Percentiles rank a stretch among this genome's conserved stretches.
Conservation (phyloP, 768 basidiomycete species). For the Suillus cothurnatus region DNA sequence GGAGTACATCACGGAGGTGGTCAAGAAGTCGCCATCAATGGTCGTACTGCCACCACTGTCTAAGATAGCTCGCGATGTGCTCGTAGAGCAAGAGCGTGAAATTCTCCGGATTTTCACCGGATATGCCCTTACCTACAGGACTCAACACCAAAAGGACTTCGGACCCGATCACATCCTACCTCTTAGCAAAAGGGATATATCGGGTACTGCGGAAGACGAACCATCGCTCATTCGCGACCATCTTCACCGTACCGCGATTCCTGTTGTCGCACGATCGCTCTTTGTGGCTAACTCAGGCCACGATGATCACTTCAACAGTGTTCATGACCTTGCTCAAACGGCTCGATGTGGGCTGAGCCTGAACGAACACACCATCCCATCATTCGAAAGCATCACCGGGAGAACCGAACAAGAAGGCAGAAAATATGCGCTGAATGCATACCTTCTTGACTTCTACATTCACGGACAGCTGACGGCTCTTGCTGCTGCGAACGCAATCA, state of each 20-base stretch:
- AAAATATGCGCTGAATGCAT: slow-evolving; percentile 54
- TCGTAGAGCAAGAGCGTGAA: slow-evolving; percentile 49
- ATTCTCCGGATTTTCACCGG: slow-evolving; percentile 55
- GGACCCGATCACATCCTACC: slow-evolving; percentile 51
- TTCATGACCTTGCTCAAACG: slow-evolving; percentile 55
- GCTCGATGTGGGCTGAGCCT: slow-evolving; percentile 55
- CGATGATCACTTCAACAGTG: slow-evolving; percentile 51
- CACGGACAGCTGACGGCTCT: slow-evolving; percentile 61
- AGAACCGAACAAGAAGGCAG: slow-evolving; percentile 21
- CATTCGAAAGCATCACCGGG: slow-evolving; percentile 41
- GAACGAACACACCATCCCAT: slow-evolving; percentile 63
- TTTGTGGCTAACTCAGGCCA: slow-evolving; percentile 75
- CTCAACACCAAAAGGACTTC: slow-evolving; percentile 38
- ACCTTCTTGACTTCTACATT: slow-evolving; percentile 66
- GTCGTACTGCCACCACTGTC: slow-evolving; percentile 57
- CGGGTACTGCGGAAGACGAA: slow-evolving; percentile 14
- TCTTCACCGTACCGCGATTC: slow-evolving; percentile 41
- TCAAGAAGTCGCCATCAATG: slow-evolving; percentile 52
- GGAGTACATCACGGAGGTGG: slow-evolving; percentile 36
- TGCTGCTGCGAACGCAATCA: slow-evolving; percentile 54
- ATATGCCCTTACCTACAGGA: slow-evolving; percentile 54
- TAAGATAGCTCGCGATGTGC: slow-evolving; percentile 38
- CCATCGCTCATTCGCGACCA: slow-evolving; percentile 21
- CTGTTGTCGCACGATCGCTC: slow-evolving; percentile 49
- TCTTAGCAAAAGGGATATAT: slow-evolving; percentile 40